Base-by-base conservation (phyloP, 495 filamentous ascomycete species). In the Aspergillus asperescens region DNA sequence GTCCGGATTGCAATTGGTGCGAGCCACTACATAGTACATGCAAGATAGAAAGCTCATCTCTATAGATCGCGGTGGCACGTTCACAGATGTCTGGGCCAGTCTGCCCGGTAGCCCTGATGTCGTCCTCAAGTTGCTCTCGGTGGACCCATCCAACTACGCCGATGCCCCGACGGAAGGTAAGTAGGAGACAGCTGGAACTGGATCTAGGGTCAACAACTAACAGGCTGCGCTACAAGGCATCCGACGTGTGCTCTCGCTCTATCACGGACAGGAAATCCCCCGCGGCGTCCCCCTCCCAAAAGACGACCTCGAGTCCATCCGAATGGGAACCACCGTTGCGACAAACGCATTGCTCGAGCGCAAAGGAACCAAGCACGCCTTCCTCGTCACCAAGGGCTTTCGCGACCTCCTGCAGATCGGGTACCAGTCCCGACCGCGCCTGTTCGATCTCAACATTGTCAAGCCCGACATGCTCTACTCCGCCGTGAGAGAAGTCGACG, bases 351-450 rank as follows among this genome's bases (percentile, higher is more conserved):
- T 96, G 41, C 75, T 96, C 1, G 91, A 96, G 68, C 69, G 91
- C 38, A 95, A 95, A 68, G 91, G 91, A 15, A 89, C 92, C 69
- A 81, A 80, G 60, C 89, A 89, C 55, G 91, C 87, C 5, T 77
- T 96, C 66, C 76, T 95, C 3, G 86, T 90, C 10, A 95, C 91
- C 1, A 84, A 86, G 62, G 91, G 91, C 0, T 96, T 96, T 70
- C 84, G 83, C 52, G 90, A 96, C 65, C 89, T 87, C 48, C 73
- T 95, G 13, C 78, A 83, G 15, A 90, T 89, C 52, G 87, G 85
- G 24, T 89, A 86, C 65, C 87, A 91, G 65, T 81, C 81, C n/a
- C 70, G 87, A 1, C 87, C 87, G 2, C 78, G 80, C 47, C 84
- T 91, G 40, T 91, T 91, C 54, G 87, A 88, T 56, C 71, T 91